Evolutionary conservation across 352 stramenopile genomes (phyloP).

Genomic region (Peronospora farinosa): DNA sequence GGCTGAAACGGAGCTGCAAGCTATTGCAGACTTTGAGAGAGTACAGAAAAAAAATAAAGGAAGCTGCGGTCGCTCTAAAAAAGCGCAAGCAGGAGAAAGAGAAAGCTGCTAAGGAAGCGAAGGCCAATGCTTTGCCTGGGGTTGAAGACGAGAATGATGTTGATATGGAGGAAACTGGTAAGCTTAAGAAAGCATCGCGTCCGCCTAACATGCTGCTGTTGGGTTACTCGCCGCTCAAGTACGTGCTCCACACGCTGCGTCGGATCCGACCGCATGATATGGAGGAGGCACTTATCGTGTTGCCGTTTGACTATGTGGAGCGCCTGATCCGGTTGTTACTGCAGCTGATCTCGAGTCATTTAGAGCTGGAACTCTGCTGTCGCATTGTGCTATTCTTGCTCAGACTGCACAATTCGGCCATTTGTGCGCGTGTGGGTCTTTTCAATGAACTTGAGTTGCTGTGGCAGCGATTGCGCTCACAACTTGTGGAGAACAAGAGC

Average conservation of each 20-base stretch:
- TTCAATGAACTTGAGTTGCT: slow-evolving; percentile 78
- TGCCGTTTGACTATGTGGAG: slow-evolving; percentile 95
- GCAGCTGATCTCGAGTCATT: slow-evolving; percentile 77
- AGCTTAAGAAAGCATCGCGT: slow-evolving; percentile 39
- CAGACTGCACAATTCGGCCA: slow-evolving; percentile 71
- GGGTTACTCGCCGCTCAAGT: slow-evolving; percentile 90
- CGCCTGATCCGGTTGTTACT: slow-evolving; percentile 90
- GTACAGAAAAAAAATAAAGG: slow-evolving; percentile 54
- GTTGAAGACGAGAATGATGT: slow-evolving; percentile 21
- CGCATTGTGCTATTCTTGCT: slow-evolving; percentile 70
- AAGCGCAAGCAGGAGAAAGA: slow-evolving; percentile 36
- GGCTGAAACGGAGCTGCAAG: slow-evolving; percentile 87
- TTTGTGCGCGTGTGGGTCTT: slow-evolving; percentile 56
- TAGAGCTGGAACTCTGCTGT: slow-evolving; percentile 92
- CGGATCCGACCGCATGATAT: slow-evolving; percentile 92
- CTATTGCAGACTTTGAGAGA: slow-evolving; percentile 66
- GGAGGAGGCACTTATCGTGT: slow-evolving; percentile 95
- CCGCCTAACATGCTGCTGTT: slow-evolving; percentile 92
- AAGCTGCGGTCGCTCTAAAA: slow-evolving; percentile 59
- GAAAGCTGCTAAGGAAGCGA: slow-evolving; percentile 27
- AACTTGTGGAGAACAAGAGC: slow-evolving; percentile 77
- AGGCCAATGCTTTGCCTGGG: slow-evolving; percentile 36
- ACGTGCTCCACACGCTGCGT: slow-evolving; percentile 91
- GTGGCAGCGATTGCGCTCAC: slow-evolving; percentile 63
- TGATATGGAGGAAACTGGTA: slow-evolving; percentile 32